These are phyloP conservation scores for Suillus sp. DNA, from an alignment of 768 basidiomycete genomes.

Conservation along the genomic window DNA sequence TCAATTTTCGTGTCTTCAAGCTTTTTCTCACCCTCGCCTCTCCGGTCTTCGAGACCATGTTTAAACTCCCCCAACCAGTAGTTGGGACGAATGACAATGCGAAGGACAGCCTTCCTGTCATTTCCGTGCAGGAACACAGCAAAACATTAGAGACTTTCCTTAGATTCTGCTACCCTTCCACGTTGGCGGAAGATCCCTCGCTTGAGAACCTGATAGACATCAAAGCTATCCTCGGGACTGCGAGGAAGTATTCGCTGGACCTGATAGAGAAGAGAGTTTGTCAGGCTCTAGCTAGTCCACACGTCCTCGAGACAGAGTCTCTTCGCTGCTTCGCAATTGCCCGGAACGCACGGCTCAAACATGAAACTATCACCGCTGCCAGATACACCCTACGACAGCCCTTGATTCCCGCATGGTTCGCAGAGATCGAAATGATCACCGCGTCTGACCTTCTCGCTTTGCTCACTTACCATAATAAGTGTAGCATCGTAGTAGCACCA, in stretches of 20 bases:
- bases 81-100: not conserved
- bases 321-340: slow-evolving; percentile 32
- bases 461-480: slow-evolving; percentile 15
- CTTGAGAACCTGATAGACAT: slow-evolving; percentile 1
- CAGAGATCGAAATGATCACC: slow-evolving; percentile 26
- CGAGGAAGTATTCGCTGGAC: slow-evolving; percentile 44
- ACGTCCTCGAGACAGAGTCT: slow-evolving; percentile 19
- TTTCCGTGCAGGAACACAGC: slow-evolving; percentile 16
- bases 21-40: slow-evolving; percentile 29
- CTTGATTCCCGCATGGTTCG: slow-evolving; percentile 18
- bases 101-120: slow-evolving; percentile 7
- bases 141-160: slow-evolving; percentile 20
- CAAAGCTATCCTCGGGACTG: slow-evolving; percentile 33
- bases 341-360: slow-evolving; percentile 22
- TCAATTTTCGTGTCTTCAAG: slow-evolving; percentile 27
- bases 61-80: slow-evolving; percentile 8
- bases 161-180: slow-evolving; percentile 19
- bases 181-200: slow-evolving; percentile 4
- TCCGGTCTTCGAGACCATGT: slow-evolving; percentile 9
- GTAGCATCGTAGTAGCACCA: not conserved
- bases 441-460: slow-evolving; percentile 23
- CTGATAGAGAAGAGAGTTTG: slow-evolving; percentile 30
- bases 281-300: slow-evolving; percentile 18
- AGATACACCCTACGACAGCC: slow-evolving; percentile 25
- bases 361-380: slow-evolving; percentile 26